A percentile compares a stretch with the other conserved stretches of the same genome.
phyloP scores from a whole-genome alignment of 2,329 filamentous ascomycete genomes.

The Sphaerostilbella broomeana region DNA sequence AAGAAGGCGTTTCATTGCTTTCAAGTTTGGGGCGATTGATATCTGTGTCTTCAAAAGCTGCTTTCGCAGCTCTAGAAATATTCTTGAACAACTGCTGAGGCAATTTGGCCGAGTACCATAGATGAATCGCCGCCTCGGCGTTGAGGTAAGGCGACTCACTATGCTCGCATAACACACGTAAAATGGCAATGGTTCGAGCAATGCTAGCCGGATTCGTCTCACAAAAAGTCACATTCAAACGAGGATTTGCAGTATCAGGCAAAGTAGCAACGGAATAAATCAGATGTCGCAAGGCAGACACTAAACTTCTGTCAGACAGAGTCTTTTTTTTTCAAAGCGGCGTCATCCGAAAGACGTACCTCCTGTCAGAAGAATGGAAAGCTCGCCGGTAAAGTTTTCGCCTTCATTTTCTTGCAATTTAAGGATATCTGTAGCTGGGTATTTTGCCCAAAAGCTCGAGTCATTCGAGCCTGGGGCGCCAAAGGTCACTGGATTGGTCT shows the following conservation, averaged over 20 bases:
- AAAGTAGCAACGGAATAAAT: conserved; percentile 21
- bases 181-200: conserved; percentile 9
- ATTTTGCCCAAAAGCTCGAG: conserved; percentile 16
- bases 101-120: conserved; percentile 23
- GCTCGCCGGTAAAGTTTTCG: conserved; percentile 14
- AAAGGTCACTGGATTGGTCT: no score
- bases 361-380: conserved; percentile 20
- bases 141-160: conserved; percentile 12
- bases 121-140: conserved; percentile 20
- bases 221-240: conserved; percentile 14
- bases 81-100: conserved; percentile 11
- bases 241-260: conserved; percentile 14
- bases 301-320: conserved; percentile 10
- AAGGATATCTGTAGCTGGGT: conserved; percentile 21
- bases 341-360: conserved; percentile 16
- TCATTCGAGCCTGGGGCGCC: no score
- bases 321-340: neutral
- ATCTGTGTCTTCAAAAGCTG: no score
- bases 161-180: conserved; percentile 15
- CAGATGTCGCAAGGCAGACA: conserved; percentile 19
- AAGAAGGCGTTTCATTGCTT: no score
- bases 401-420: conserved; percentile 24
- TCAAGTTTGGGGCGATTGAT: no score
- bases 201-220: conserved; percentile 3
- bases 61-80: no score